Percentiles rank a stretch among this genome's conserved stretches.
Evolutionary conservation across 495 filamentous ascomycete genomes (phyloP).

Genomic region (Immersiella caudata): DNA sequence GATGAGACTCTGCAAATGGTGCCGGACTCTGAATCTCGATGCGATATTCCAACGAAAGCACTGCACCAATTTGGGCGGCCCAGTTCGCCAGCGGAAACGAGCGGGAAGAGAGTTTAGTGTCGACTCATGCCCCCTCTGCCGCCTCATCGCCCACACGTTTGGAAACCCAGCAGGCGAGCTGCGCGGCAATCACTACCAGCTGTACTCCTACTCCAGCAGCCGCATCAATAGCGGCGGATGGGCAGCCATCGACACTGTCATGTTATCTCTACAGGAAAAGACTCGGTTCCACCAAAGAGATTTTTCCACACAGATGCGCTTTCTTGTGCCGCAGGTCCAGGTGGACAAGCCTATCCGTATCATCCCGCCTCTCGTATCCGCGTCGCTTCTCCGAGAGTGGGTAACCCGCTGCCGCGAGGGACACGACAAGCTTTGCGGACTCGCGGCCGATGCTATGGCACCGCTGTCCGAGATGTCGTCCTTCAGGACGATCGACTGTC

Average conservation of each 20-base stretch:
- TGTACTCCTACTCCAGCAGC: conserved; percentile 12
- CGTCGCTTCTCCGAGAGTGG: conserved; percentile 12
- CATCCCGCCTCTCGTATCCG: conserved; percentile 13
- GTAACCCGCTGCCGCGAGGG: conserved; percentile 14
- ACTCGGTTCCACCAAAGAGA: conserved; percentile 8
- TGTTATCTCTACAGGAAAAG: conserved; percentile 9
- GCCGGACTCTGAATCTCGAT: conserved; percentile 12
- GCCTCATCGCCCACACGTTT: conserved; percentile 6
- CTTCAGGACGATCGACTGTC: conserved; percentile 11
- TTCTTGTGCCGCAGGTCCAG: conserved; percentile 11
- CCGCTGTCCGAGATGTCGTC: conserved; percentile 14
- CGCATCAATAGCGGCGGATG: conserved; percentile 13
- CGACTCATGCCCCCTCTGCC: conserved; percentile 12
- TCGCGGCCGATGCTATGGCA: conserved; percentile 14
- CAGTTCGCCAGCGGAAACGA: conserved; percentile 14
- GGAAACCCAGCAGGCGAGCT: conserved; percentile 11
- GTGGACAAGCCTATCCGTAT: conserved; percentile 11
- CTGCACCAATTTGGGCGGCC: conserved; percentile 4
- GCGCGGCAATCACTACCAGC: conserved; percentile 9
- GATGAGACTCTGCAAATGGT: conserved; percentile 14
- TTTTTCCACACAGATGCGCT: conserved; percentile 11
- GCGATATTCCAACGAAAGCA: conserved; percentile 10
- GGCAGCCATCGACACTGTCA: conserved; percentile 14
- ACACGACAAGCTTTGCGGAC: conserved; percentile 8
- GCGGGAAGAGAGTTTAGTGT: conserved; percentile 13